These are phyloP conservation scores for Suillus clintonianus DNA, from an alignment of 768 basidiomycete species.

Conservation along the genomic window DNA sequence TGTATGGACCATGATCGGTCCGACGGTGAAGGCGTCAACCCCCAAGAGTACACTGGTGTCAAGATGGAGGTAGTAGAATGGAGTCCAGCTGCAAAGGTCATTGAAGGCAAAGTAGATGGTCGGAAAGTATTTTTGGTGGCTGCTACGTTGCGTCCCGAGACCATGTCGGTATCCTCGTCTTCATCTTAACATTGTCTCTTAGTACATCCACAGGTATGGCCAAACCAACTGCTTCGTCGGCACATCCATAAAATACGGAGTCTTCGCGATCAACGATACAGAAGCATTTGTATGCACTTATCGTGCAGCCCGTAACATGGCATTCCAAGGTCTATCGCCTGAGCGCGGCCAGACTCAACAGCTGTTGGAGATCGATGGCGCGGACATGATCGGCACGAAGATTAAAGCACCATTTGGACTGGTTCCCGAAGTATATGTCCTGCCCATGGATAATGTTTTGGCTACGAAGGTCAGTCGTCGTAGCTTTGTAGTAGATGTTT, in stretches of 20 bases:
- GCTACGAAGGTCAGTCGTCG: slow-evolving; percentile 73
- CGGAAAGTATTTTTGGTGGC: slow-evolving; percentile 92
- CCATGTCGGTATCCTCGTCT: slow-evolving; percentile 63
- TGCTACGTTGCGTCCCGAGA: slow-evolving; percentile 94
- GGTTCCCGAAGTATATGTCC: slow-evolving; percentile 85
- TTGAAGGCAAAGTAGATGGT: slow-evolving; percentile 70
- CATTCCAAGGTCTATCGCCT: slow-evolving; percentile 85
- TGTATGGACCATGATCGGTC: slow-evolving; percentile 99
- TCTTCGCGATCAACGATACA: slow-evolving; percentile 84
- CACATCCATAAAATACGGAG: slow-evolving; percentile 84
- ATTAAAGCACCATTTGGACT: slow-evolving; percentile 86
- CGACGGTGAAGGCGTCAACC: slow-evolving; percentile 92
- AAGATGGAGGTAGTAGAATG: slow-evolving; percentile 94
- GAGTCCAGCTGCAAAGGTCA: slow-evolving; percentile 66
- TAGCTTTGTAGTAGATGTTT: slow-evolving; percentile 3
- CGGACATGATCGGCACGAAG: slow-evolving; percentile 81
- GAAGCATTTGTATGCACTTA: slow-evolving; percentile 89
- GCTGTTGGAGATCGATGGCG: slow-evolving; percentile 76
- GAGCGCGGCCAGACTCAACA: slow-evolving; percentile 72
- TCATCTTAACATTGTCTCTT: not conserved
- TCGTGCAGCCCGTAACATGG: slow-evolving; percentile 96
- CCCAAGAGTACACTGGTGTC: slow-evolving; percentile 92
- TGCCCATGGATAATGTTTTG: slow-evolving; percentile 98
- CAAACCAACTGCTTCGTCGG: slow-evolving; percentile 99
- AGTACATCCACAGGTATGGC: slow-evolving; percentile 70